phyloP scores from a whole-genome alignment of 2,329 filamentous ascomycete species.

The Diplodia intermedia region DNA sequence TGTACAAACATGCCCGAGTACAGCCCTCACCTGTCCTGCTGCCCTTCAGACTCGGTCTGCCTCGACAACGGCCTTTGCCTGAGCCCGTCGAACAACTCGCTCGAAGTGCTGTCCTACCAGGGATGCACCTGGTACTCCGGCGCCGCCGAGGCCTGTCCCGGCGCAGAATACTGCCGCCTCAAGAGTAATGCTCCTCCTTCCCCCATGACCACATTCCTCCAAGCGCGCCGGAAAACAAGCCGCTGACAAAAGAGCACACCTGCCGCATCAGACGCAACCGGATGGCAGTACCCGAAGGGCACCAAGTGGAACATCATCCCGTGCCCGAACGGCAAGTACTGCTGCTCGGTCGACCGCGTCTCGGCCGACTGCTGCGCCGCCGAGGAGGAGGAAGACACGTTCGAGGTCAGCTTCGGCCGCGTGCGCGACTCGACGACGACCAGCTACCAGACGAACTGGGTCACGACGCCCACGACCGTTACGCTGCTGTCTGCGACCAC shows the following conservation, averaged over 20 bases:
- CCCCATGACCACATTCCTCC: too few relatives aligned
- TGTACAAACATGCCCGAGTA: neutral
- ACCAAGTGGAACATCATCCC: slow-evolving; percentile 11
- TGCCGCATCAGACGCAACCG: neutral
- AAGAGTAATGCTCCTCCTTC: neutral
- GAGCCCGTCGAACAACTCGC: neutral
- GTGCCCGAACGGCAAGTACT: slow-evolving; percentile 9
- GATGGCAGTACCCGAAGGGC: neutral
- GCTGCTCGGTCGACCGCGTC: neutral
- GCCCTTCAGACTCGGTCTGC: neutral
- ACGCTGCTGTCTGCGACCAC: too few relatives aligned
- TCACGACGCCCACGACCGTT: too few relatives aligned
- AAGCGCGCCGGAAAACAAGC: neutral
- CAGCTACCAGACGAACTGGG: neutral
- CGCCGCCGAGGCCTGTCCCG: neutral
- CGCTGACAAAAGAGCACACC: neutral
- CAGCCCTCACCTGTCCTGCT: slow-evolving; percentile 1
- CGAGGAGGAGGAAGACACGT: slow-evolving; percentile 3
- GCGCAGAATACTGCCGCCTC: slow-evolving; percentile 7
- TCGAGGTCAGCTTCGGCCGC: slow-evolving; percentile 11
- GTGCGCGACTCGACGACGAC: neutral
- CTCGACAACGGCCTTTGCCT: slow-evolving; percentile 5
- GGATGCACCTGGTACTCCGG: slow-evolving; percentile 4
- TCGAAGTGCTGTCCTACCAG: neutral
- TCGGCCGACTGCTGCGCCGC: slow-evolving; percentile 7